Base-by-base conservation (phyloP, 78 protist genomes). In the Pelomyxa schiedti region DNA sequence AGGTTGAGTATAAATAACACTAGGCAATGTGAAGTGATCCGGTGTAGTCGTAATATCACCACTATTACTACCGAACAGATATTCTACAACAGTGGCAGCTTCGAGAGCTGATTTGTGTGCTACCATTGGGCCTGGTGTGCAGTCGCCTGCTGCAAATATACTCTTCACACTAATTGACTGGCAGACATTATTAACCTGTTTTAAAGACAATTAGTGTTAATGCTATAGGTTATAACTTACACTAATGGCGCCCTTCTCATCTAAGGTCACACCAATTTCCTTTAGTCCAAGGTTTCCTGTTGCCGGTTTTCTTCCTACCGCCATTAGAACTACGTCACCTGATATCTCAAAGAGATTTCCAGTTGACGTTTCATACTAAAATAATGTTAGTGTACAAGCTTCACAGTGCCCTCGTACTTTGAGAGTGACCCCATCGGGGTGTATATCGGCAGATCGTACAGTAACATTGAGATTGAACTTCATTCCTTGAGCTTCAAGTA, bases 101-200 rank as follows among this genome's bases (percentile, higher is more conserved):
- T 47, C 58, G 58, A 24, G 16, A 76, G 94, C 98, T 28, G 98
- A 98, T 92, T 98, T 98, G 97, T 98, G 99, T 29, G 99, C 99
- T 7, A 98, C 90, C 99, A 97, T 97, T 36, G 99, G 95, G 5
- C 99, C 99, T 16, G 38, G 66, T 43, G 95, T 78, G 72, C 78
- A 89, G 70, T 98, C 99, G 28, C 99, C 99, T 77, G 97, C 97
- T 35, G 99, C 99, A 58, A n/a, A n/a, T n/a, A n/a, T n/a, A n/a
- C n/a, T n/a, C n/a, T n/a, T n/a, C n/a, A n/a, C n/a, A n/a, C n/a
- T n/a, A n/a, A n/a, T n/a, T n/a, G n/a, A n/a, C n/a, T n/a, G n/a
- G n/a, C n/a, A n/a, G n/a, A n/a, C n/a, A n/a, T n/a, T n/a, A n/a
- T n/a, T n/a, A n/a, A n/a, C n/a, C n/a, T n/a, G n/a, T n/a, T n/a